A percentile compares a stretch with the other conserved stretches of the same genome.
These are phyloP conservation scores for Suillus luteus DNA, from an alignment of 768 basidiomycete genomes.

Conservation along the genomic window DNA sequence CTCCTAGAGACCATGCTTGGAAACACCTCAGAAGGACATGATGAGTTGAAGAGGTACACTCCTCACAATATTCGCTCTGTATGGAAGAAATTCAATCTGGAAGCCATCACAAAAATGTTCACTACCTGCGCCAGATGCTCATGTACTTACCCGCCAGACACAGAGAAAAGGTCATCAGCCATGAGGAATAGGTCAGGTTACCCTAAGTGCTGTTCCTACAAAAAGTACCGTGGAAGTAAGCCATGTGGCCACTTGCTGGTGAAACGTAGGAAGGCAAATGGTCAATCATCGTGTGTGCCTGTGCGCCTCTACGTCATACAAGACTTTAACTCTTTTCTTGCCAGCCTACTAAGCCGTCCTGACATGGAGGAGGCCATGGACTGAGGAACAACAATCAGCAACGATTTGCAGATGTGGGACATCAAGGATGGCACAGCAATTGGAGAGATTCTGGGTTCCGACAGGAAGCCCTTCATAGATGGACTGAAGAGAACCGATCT, in stretches of 20 bases:
- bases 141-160: conserved; percentile 18
- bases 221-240: conserved; percentile 13
- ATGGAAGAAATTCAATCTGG: too few species aligned
- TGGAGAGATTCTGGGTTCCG: conserved; percentile 25
- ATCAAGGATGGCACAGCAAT: conserved; percentile 31
- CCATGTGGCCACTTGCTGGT: conserved; percentile 12
- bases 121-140: conserved; percentile 32
- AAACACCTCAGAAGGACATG: too few species aligned
- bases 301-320: conserved; percentile 24
- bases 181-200: conserved; percentile 1
- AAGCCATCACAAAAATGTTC: background rate
- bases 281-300: background rate
- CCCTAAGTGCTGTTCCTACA: conserved; percentile 25
- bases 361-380: conserved; percentile 33
- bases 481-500: conserved; percentile 13
- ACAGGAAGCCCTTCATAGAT: conserved; percentile 28
- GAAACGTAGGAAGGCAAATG: background rate
- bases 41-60: too few species aligned
- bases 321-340: conserved; percentile 30
- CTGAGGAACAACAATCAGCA: conserved; percentile 3
- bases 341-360: conserved; percentile 23
- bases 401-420: background rate
- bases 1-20: too few species aligned
- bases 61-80: too few species aligned
- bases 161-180: background rate